These are phyloP conservation scores for Eragrostis nindensis DNA, from an alignment of 176 grass and related monocot species.

Conservation along the genomic window DNA sequence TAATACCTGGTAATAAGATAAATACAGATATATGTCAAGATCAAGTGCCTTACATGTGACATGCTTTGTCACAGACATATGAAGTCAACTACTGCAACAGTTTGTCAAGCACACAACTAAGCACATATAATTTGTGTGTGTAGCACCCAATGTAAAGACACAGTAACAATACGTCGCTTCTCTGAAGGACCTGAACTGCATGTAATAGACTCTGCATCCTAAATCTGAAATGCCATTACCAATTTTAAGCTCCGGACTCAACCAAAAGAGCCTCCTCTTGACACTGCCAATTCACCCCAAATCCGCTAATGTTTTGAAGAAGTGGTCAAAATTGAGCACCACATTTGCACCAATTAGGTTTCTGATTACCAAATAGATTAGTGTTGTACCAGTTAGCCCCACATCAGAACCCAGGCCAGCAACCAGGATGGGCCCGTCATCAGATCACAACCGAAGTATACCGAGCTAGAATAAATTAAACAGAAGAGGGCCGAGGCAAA, in stretches of 20 bases:
- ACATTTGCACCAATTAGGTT: not conserved
- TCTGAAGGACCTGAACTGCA: too few species aligned
- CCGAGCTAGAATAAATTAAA: not conserved
- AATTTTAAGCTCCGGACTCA: not conserved
- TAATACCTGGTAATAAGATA: conserved; percentile 62
- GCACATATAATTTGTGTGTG: not conserved
- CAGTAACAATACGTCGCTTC: too few species aligned
- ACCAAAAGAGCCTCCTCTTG: not conserved
- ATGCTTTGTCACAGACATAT: not conserved
- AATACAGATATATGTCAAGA: conserved; percentile 15
- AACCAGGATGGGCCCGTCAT: not conserved
- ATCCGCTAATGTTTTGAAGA: not conserved
- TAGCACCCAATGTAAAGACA: too few species aligned
- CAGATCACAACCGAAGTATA: too few species aligned
- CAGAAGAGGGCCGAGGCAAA: not conserved
- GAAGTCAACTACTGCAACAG: not conserved
- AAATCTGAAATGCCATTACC: not conserved
- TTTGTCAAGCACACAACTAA: too few species aligned
- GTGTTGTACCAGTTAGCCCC: not conserved
- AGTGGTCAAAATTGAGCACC: not conserved
- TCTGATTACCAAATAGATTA: not conserved
- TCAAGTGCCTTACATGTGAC: conserved; percentile 8
- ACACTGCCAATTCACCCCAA: not conserved
- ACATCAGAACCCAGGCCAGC: not conserved
- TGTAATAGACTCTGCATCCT: too few species aligned